These are phyloP conservation scores for Annulohypoxylon moriforme DNA, from an alignment of 495 filamentous ascomycete genomes.

Conservation along the genomic window DNA sequence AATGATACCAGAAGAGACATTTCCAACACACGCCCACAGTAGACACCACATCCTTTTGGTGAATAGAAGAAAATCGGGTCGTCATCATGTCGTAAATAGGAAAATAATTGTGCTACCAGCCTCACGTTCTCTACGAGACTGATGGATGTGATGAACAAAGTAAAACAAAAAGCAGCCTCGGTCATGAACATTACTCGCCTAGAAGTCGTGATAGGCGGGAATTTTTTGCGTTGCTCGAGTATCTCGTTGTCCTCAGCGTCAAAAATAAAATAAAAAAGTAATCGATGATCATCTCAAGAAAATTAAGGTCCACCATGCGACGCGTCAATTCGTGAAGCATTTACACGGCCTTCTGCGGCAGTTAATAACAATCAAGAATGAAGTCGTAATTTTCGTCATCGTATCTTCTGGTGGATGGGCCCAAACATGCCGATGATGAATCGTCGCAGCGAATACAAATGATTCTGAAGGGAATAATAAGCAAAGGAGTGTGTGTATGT, in stretches of 20 bases:
- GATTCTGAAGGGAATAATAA: slow-evolving; percentile 43
- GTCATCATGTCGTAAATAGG: slow-evolving; percentile 53
- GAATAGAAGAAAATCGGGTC: slow-evolving; percentile 48
- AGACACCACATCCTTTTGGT: slow-evolving; percentile 51
- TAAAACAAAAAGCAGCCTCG: slow-evolving; percentile 47
- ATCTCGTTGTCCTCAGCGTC: slow-evolving; percentile 47
- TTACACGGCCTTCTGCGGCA: slow-evolving; percentile 45
- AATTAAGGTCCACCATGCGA: slow-evolving; percentile 52
- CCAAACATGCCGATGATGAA: slow-evolving; percentile 48
- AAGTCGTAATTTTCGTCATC: slow-evolving; percentile 58
- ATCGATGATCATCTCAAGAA: slow-evolving; percentile 42
- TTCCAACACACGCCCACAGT: slow-evolving; percentile 52
- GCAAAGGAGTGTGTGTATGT: slow-evolving; percentile 36
- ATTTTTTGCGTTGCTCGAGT: slow-evolving; percentile 43
- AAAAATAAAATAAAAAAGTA: slow-evolving; percentile 33
- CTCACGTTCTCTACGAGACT: slow-evolving; percentile 39
- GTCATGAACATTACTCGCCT: slow-evolving; percentile 51
- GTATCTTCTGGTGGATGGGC: slow-evolving; percentile 46
- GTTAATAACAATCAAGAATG: slow-evolving; percentile 54
- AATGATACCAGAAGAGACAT: slow-evolving; percentile 55
- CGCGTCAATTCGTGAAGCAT: slow-evolving; percentile 51
- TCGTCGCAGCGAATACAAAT: slow-evolving; percentile 54
- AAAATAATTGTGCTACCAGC: slow-evolving; percentile 44
- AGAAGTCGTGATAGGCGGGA: slow-evolving; percentile 46
- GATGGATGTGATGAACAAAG: slow-evolving; percentile 48